Percentiles rank a stretch among this genome's conserved stretches.
phyloP scores from a whole-genome alignment of 306 rosid species.

The Malus orientalis region DNA sequence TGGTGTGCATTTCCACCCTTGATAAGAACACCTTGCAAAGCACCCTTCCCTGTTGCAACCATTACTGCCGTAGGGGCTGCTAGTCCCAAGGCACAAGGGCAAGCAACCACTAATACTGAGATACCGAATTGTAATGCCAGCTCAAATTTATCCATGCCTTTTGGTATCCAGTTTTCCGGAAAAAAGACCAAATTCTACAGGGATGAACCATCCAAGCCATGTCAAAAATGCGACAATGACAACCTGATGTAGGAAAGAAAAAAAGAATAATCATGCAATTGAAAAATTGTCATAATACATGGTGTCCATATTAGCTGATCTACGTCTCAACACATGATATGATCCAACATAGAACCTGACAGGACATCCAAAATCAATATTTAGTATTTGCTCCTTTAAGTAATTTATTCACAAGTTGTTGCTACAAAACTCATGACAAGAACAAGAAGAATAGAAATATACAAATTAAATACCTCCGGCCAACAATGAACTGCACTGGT shows the following conservation, averaged over 20 bases:
- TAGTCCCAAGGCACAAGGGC: slow-evolving; percentile 89
- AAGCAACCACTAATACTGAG: slow-evolving; percentile 86
- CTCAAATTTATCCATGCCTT: slow-evolving; percentile 77
- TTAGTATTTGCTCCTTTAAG: background rate
- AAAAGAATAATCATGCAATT: background rate
- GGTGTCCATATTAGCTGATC: slow-evolving; percentile 83
- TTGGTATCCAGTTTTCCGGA: slow-evolving; percentile 63
- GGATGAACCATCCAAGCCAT: slow-evolving; percentile 77
- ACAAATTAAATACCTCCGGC: slow-evolving; percentile 54
- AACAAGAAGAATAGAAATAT: slow-evolving; percentile 10
- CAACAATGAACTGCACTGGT: slow-evolving; percentile 84
- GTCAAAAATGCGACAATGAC: slow-evolving; percentile 58
- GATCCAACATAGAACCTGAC: slow-evolving; percentile 90
- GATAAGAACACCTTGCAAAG: slow-evolving; percentile 91
- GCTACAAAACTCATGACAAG: background rate
- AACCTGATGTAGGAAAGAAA: slow-evolving; percentile 35
- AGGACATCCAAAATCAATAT: slow-evolving; percentile 17
- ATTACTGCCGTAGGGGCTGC: slow-evolving; percentile 93
- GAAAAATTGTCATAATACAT: background rate
- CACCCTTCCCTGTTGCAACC: slow-evolving; percentile 90
- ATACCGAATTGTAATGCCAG: slow-evolving; percentile 87
- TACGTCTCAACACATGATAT: slow-evolving; percentile 74
- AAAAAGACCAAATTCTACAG: slow-evolving; percentile 50
- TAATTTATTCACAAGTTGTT: slow-evolving; percentile 5
- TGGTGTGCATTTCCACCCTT: slow-evolving; percentile 89